Percentiles rank a stretch among this genome's conserved stretches.
Evolutionary conservation across 2,329 filamentous ascomycete species (phyloP).

Genomic region (Microthyrium microscopicum): DNA sequence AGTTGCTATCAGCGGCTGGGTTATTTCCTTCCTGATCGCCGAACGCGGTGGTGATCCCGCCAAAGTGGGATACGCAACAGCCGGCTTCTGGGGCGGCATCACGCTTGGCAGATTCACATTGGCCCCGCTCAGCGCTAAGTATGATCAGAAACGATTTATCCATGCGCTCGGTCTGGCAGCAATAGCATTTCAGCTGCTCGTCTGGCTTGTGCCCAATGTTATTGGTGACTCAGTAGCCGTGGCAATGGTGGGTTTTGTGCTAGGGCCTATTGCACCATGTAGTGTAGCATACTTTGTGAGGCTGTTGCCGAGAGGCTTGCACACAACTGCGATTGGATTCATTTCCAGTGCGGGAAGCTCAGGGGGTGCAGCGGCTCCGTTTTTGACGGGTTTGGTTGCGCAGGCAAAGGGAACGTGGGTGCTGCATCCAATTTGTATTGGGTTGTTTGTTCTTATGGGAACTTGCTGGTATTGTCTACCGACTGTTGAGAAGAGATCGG

Average conservation of each 20-base stretch:
- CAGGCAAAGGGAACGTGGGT: conserved; percentile 41
- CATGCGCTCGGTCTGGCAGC: conserved; percentile 44
- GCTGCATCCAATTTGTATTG: conserved; percentile 49
- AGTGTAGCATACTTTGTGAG: conserved; percentile 47
- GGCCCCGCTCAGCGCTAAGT: conserved; percentile 43
- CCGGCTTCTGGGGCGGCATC: conserved; percentile 54
- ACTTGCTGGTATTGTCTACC: conserved; percentile 48
- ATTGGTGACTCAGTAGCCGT: conserved; percentile 32
- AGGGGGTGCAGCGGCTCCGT: conserved; percentile 25
- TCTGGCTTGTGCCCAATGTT: conserved; percentile 63
- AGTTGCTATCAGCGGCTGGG: conserved; percentile 72
- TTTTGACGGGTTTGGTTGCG: conserved; percentile 22
- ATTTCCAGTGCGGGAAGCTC: conserved; percentile 54
- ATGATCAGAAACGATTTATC: conserved; percentile 58
- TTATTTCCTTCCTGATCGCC: conserved; percentile 68
- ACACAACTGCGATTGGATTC: conserved; percentile 47
- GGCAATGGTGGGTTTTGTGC: conserved; percentile 50
- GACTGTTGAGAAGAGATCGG: conserved; percentile 38
- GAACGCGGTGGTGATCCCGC: conserved; percentile 52
- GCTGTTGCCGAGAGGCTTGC: conserved; percentile 40
- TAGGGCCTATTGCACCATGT: conserved; percentile 69
- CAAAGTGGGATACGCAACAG: conserved; percentile 63
- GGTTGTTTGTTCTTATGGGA: conserved; percentile 47
- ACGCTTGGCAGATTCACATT: conserved; percentile 60
- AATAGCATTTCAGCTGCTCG: conserved; percentile 53